These are phyloP conservation scores for Domatiomyces globalis DNA, from an alignment of 2,329 filamentous ascomycete genomes.

Conservation along the genomic window DNA sequence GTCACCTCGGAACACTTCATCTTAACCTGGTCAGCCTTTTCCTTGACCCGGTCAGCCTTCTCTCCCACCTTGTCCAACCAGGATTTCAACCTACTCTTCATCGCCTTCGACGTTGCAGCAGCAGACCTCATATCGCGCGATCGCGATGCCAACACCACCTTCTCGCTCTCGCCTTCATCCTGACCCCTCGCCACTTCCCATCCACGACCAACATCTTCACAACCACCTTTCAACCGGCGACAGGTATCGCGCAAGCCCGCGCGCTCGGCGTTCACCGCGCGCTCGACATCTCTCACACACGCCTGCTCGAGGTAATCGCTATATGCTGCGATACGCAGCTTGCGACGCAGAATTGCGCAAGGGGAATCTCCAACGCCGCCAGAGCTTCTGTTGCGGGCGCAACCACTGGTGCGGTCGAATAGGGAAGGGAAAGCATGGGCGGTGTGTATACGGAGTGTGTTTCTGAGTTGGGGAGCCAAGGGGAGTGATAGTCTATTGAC, in stretches of 20 bases:
- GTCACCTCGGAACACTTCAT: neutral
- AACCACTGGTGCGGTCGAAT: neutral
- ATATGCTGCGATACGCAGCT: neutral
- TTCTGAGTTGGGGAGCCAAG: neutral
- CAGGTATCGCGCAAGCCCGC: no score
- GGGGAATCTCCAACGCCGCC: neutral
- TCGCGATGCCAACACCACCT: neutral
- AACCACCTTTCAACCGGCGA: neutral
- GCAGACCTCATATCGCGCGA: neutral
- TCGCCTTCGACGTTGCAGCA: no score
- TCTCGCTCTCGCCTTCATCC: neutral
- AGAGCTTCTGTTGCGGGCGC: neutral
- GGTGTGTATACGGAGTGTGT: neutral
- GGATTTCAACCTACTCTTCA: neutral
- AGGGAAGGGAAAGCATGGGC: neutral
- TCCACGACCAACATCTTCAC: neutral
- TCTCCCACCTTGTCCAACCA: neutral
- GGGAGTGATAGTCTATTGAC: no score
- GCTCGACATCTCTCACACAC: neutral
- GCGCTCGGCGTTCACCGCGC: no score
- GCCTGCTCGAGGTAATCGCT: neutral
- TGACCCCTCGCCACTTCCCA: neutral
- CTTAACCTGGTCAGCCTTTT: neutral
- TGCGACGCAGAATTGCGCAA: neutral
- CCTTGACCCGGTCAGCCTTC: neutral